Evolutionary conservation across 345 rosid genomes (phyloP).

Genomic region (Clausena lansium): DNA sequence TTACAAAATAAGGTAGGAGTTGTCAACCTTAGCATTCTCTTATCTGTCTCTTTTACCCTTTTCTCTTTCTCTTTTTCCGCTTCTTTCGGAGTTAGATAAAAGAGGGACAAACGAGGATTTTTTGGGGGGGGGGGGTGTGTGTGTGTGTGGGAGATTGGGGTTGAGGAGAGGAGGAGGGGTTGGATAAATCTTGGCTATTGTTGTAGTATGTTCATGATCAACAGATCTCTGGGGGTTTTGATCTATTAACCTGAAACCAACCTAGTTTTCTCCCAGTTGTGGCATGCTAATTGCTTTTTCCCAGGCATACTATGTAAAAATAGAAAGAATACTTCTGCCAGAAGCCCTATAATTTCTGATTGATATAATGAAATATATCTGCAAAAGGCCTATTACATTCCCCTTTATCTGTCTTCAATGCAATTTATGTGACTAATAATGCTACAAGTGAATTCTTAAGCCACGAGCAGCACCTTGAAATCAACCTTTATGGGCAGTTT

Average conservation of each 20-base stretch:
- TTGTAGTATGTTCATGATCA: background rate
- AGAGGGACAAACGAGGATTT: background rate
- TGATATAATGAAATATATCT: background rate
- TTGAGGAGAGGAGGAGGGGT: background rate
- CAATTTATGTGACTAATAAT: background rate
- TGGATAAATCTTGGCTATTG: background rate
- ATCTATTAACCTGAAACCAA: background rate
- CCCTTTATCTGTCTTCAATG: background rate
- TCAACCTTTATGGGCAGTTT: background rate
- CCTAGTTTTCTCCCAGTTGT: background rate
- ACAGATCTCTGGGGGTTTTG: background rate
- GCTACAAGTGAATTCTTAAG: background rate
- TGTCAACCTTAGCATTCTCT: background rate
- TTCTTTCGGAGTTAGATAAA: background rate
- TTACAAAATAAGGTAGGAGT: conserved; percentile 38
- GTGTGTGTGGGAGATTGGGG: background rate
- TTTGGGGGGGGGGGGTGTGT: too few species aligned
- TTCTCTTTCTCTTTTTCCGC: background rate
- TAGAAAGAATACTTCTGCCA: background rate
- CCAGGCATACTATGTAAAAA: background rate
- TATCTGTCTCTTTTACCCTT: background rate
- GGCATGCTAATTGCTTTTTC: background rate
- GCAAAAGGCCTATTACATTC: background rate
- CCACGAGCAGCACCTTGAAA: background rate
- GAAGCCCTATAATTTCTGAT: background rate